Conservation (phyloP, 192 early-diverging fungal genomes). For the Phlyctochytrium planicorne region DNA sequence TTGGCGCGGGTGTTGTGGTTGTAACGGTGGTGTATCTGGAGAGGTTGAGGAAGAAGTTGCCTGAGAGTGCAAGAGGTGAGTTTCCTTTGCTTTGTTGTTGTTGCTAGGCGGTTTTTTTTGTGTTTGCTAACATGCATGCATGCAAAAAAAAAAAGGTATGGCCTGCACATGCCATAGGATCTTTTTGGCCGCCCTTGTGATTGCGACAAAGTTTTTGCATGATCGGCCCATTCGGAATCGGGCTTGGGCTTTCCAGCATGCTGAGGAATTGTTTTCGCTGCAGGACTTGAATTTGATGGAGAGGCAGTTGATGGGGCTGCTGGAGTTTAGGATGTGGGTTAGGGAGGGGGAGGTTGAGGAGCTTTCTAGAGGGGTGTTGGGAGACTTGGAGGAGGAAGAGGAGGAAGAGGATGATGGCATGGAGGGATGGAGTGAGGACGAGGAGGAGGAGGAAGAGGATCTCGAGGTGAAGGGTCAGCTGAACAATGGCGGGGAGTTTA, state of each 20-base stretch:
- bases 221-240: constrained; percentile 36
- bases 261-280: constrained; percentile 25
- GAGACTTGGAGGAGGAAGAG: constrained; percentile 28
- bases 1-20: not conserved
- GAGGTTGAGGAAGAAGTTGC: not conserved
- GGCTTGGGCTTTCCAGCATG: constrained; percentile 16
- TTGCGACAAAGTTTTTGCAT: constrained; percentile 33
- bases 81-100: no score
- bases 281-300: constrained; percentile 50
- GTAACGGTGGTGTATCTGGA: not conserved
- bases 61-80: constrained; percentile 6
- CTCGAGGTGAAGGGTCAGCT: not conserved
- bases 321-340: constrained; percentile 26
- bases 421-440: constrained; percentile 17
- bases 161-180: constrained; percentile 40
- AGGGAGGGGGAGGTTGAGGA: constrained; percentile 20
- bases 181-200: constrained; percentile 31
- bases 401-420: constrained; percentile 22
- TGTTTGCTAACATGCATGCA: no score
- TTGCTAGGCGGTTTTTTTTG: no score
- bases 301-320: constrained; percentile 34
- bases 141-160: no score
- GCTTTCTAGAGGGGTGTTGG: constrained; percentile 22
- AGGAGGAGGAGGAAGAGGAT: constrained; percentile 14
- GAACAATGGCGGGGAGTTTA: no score